These are phyloP conservation scores for Catunica adiposa DNA, from an alignment of 2,329 filamentous ascomycete genomes.

Conservation along the genomic window DNA sequence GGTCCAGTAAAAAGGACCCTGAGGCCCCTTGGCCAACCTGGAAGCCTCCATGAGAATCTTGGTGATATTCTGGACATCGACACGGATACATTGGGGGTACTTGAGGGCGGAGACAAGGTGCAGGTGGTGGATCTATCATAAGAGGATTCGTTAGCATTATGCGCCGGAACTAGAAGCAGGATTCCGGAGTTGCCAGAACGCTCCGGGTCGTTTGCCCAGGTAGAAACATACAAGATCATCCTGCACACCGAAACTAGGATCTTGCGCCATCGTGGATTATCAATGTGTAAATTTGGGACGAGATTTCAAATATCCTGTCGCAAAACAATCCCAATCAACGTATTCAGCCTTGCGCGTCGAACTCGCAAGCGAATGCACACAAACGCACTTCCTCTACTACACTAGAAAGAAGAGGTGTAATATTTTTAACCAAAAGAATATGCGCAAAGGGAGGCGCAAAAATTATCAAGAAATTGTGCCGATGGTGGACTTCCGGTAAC, in stretches of 20 bases:
- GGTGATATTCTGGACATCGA: constrained; percentile 62
- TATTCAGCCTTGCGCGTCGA: constrained; percentile 8
- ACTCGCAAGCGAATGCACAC: not conserved
- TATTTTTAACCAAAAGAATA: not conserved
- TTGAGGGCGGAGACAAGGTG: constrained; percentile 74
- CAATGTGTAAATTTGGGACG: not conserved
- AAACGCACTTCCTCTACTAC: not conserved
- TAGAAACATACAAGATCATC: constrained; percentile 25
- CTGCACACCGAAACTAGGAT: constrained; percentile 28
- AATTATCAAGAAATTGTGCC: not conserved
- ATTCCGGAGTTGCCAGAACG: not conserved
- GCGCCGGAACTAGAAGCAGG: not conserved
- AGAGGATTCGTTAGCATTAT: not conserved
- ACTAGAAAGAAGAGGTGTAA: not conserved
- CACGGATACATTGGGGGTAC: constrained; percentile 55
- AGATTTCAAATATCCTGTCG: not conserved
- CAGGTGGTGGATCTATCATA: constrained; percentile 59
- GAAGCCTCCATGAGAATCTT: constrained; percentile 73
- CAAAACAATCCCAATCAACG: not conserved
- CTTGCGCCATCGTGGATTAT: constrained; percentile 24
- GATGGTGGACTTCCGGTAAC: not conserved
- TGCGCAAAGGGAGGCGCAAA: not conserved
- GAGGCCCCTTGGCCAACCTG: constrained; percentile 59
- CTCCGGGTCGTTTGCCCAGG: constrained; percentile 15
- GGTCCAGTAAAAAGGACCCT: constrained; percentile 81